phyloP scores from a whole-genome alignment of 2,329 filamentous ascomycete genomes.

The Sclerotinia trifoliorum region DNA sequence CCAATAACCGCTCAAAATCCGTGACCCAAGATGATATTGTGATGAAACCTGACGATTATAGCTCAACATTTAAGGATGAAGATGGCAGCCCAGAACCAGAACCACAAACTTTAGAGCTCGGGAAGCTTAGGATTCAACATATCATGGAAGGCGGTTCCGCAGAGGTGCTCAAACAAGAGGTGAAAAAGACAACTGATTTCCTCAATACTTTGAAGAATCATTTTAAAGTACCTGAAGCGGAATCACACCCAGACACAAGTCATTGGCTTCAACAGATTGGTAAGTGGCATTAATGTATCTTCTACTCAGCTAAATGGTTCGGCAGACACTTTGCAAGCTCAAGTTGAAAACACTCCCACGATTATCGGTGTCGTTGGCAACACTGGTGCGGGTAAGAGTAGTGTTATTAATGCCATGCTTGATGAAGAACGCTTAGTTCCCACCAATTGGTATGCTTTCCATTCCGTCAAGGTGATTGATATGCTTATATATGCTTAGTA shows the following conservation, averaged over 20 bases:
- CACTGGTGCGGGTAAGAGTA: conserved; percentile 35
- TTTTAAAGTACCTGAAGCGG: conserved; percentile 24
- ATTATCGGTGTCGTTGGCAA: conserved; percentile 36
- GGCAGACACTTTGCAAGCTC: conserved; percentile 23
- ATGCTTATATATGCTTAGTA: conserved; percentile 1
- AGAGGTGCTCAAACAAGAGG: conserved; percentile 34
- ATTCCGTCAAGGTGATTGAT: not conserved
- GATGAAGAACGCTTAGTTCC: conserved; percentile 50
- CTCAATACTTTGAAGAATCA: conserved; percentile 32
- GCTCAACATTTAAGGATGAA: not conserved
- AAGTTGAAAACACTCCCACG: conserved; percentile 32
- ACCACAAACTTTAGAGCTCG: not conserved
- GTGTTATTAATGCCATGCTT: conserved; percentile 41
- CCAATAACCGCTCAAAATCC: not conserved
- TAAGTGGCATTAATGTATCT: conserved; percentile 7
- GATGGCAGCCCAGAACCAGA: conserved; percentile 1
- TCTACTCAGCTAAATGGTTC: conserved; percentile 16
- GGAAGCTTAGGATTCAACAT: conserved; percentile 28
- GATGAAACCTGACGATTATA: not conserved
- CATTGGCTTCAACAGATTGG: conserved; percentile 36
- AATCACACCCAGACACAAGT: conserved; percentile 28
- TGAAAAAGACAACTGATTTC: conserved; percentile 29
- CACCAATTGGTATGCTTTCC: conserved; percentile 31
- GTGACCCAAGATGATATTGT: not conserved
- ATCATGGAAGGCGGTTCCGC: conserved; percentile 29